Base-by-base conservation (phyloP, 768 basidiomycete genomes). In the Mycena venus region DNA sequence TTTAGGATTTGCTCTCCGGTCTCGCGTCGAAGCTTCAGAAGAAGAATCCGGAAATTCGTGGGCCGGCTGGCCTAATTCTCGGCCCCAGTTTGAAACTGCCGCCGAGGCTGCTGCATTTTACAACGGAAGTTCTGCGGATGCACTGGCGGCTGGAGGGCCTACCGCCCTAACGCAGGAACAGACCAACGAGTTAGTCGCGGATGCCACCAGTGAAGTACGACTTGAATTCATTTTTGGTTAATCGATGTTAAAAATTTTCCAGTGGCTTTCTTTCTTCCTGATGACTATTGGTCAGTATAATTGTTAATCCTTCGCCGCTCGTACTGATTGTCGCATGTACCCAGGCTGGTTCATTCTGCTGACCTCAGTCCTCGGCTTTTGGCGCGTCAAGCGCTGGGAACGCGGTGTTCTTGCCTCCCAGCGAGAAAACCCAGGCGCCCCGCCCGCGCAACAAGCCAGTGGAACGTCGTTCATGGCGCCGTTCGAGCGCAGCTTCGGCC, bases 351-450 rank as follows among this genome's bases (percentile, higher is more conserved):
- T 95, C 83, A 86, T 96, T 60, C 90, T 99, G 47, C 87, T 99
- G 65, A 98, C 96, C 2, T 95, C 95, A n/a, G 79, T 97, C 11
- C 93, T 98, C 49, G 92, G 95, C 29, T 98, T 92, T 84, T 96
- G 94, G 93, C 91, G 95, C 42, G 94, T 96, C 70, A 96, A 96
- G 81, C 91, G 94, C 59, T 96, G 95, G 95, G 95, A 96, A 81
- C 87, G 90, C 70, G 91, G 93, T 19, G 93, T 96, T 69, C 85
- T 94, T 27, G 87, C 89, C 11, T 91, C 93, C 8, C 89, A 90
- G 74, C 85, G 80, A 51, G 83, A 85, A 19, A 82, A 81, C 63
- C 68, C 79, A 78, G 44, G 71, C 68, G 29, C 72, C 65, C 47
- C 79, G 70, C 73, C 76, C 68, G 76, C 79, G 55, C 51, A 66